Evolutionary conservation across 345 rosid species (phyloP), one percentile per base, ranked within the genome.

Genomic region (Brassica carinata): DNA sequence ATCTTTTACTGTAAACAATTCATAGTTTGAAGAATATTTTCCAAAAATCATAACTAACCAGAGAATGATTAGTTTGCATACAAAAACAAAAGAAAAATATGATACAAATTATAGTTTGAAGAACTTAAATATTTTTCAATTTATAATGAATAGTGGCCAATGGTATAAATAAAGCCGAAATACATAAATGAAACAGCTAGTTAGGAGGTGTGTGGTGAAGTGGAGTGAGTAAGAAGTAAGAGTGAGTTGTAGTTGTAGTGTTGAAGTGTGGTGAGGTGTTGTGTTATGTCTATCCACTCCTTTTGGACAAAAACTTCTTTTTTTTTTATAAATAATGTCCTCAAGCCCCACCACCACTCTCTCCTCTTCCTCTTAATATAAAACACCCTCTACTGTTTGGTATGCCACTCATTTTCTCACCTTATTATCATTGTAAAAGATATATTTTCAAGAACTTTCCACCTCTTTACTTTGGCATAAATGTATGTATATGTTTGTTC

Each of bases 201-300:
- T 48, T 48, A 63, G 63, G 71, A 65, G 75, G 85, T 80, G 71
- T 80, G 73, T 83, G 74, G 85, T 48, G 81, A 76, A 78, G 87
- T 79, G 88, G 89, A 86, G 88, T 84, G 87, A 87, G 88, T 86
- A 62, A 75, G 83, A 84, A 88, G 90, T 76, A 77, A 77, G 81
- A 81, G 84, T 81, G 77, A 75, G 83, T 70, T 71, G 83, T 75
- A 76, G 74, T 76, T 74, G 83, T 13, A 33, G 71, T 70, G 76
- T 75, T 69, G 59, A 67, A 73, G 66, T 80, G 82, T 73, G 38
- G 75, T 79, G 72, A 26, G 67, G 83, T 80, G 79, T 75, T 80
- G 73, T 75, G 77, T 71, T 76, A 71, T 81, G 84, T 81, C 81
- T 72, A 81, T 76, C 84, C 81, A 81, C 84, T 81, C 69, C 77